A percentile compares a stretch with the other conserved stretches of the same genome.
phyloP scores from a whole-genome alignment of 2,329 filamentous ascomycete species.

The Ceratocystis harringtonii region DNA sequence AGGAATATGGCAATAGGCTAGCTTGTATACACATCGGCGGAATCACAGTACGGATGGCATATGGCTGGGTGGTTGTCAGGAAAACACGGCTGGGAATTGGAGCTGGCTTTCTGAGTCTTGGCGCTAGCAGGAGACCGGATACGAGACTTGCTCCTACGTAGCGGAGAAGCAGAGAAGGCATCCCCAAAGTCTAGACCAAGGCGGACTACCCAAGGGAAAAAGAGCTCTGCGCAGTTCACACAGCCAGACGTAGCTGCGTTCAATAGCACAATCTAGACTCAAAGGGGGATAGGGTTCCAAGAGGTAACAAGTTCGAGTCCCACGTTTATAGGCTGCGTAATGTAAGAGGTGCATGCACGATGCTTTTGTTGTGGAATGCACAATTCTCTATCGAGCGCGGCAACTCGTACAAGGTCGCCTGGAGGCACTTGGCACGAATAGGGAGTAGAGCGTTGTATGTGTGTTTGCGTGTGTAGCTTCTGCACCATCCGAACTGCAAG shows the following conservation, averaged over 20 bases:
- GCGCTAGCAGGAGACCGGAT: background rate
- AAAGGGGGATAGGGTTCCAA: background rate
- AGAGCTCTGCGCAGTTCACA: background rate
- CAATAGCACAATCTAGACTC: background rate
- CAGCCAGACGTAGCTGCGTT: background rate
- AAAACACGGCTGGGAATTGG: background rate
- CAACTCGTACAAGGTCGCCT: too few relatives aligned
- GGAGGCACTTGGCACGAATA: too few relatives aligned
- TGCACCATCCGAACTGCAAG: too few relatives aligned
- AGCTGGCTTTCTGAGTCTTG: background rate
- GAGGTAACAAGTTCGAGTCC: background rate
- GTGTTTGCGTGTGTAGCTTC: too few relatives aligned
- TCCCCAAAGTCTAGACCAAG: background rate
- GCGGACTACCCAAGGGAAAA: background rate
- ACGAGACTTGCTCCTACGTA: background rate
- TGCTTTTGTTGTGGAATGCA: too few relatives aligned
- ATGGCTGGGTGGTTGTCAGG: background rate
- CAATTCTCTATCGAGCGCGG: too few relatives aligned
- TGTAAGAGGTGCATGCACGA: too few relatives aligned
- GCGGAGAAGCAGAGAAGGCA: background rate
- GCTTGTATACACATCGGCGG: background rate
- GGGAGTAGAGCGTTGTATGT: too few relatives aligned
- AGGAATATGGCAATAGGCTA: background rate
- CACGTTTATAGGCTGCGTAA: background rate
- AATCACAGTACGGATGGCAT: background rate